Evolutionary conservation across 495 filamentous ascomycete species (phyloP), one percentile per base, ranked within the genome.

Genomic region (Diplogelasinospora grovesii): DNA sequence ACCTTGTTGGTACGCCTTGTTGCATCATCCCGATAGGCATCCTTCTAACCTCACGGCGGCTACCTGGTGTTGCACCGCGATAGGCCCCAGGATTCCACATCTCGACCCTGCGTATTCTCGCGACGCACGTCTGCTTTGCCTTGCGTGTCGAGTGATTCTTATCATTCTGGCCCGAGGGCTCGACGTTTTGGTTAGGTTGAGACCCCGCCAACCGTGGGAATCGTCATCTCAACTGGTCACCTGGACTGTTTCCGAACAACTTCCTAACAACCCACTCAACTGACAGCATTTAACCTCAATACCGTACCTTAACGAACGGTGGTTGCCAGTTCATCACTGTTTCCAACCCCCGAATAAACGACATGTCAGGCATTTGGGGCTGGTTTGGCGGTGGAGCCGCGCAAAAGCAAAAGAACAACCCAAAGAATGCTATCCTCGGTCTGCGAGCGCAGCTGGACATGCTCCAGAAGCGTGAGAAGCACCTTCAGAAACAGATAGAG

Each of bases 401-500:
- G 41, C 79, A 84, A 67, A 89, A 85, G 75, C 79, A 81, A 63
- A 93, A 90, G 68, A 87, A 96, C 63, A 83, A 81, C 46, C 86
- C 92, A 28, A 99, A 99, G 77, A 88, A 95, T 71, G 92, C 93
- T 44, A 99, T 99, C 49, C 74, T 99, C 29, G 73, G 75, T 47
- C 70, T 99, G 51, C 82, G 92, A 42, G 71, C 80, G 52, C 89
- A 95, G 74, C 73, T 97, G 19, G 89, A 95, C 48, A 95, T 96
- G 90, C 75, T 99, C 48, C 86, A 93, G 66, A 99, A 99, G 76
- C 74, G 93, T 30, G 89, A 99, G 69, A 82, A 75, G 57, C 87
- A 97, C 57, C 68, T 96, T 30, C 84, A 89, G 61, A 81, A 74
- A 46, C 89, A 92, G 69, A 94, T 96, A 68, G 80, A 81, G 11